A percentile compares a stretch with the other conserved stretches of the same genome.
phyloP scores from a whole-genome alignment of 495 filamentous ascomycete genomes.

The Massariosphaeria phaeospora region DNA sequence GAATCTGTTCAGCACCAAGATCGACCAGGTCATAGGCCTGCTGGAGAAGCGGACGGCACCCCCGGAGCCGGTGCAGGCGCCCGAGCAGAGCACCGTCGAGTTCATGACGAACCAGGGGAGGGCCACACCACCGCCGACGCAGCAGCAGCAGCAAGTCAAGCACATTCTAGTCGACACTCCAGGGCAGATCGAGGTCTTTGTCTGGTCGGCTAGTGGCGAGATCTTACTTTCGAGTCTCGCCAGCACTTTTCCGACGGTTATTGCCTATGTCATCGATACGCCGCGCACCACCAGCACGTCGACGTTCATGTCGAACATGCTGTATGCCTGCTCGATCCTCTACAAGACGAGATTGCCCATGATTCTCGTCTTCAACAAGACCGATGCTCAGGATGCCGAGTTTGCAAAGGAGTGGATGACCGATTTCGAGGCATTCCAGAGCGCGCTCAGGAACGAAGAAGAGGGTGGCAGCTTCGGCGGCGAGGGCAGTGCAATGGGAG shows the following conservation, averaged over 20 bases:
- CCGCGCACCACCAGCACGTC: conserved; percentile 85
- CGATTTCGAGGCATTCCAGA: conserved; percentile 93
- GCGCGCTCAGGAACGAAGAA: conserved; percentile 74
- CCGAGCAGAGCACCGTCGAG: conserved; percentile 20
- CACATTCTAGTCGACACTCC: conserved; percentile 92
- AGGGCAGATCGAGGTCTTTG: conserved; percentile 97
- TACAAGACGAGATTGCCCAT: conserved; percentile 98
- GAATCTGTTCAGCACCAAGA: conserved; percentile 94
- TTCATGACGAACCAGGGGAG: conserved; percentile 46
- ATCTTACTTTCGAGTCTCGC: conserved; percentile 93
- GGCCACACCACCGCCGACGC: conserved; percentile 50
- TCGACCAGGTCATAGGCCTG: conserved; percentile 85
- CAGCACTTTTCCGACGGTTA: conserved; percentile 87
- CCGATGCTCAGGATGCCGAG: conserved; percentile 81
- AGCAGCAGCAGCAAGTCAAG: conserved; percentile 60
- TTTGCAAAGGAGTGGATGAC: conserved; percentile 99
- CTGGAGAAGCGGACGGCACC: conserved; percentile 69
- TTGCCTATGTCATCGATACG: conserved; percentile 96
- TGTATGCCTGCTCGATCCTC: conserved; percentile 94
- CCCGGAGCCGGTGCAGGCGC: conserved; percentile 1
- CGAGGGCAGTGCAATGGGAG: conserved; percentile 59
- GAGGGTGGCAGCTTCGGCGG: conserved; percentile 70
- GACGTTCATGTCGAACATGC: conserved; percentile 99
- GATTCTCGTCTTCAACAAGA: conserved; percentile 99
- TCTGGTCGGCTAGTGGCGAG: conserved; percentile 89